Evolutionary conservation across 2,329 filamentous ascomycete genomes (phyloP).

Genomic region (Phyllosticta paracitricarpa): DNA sequence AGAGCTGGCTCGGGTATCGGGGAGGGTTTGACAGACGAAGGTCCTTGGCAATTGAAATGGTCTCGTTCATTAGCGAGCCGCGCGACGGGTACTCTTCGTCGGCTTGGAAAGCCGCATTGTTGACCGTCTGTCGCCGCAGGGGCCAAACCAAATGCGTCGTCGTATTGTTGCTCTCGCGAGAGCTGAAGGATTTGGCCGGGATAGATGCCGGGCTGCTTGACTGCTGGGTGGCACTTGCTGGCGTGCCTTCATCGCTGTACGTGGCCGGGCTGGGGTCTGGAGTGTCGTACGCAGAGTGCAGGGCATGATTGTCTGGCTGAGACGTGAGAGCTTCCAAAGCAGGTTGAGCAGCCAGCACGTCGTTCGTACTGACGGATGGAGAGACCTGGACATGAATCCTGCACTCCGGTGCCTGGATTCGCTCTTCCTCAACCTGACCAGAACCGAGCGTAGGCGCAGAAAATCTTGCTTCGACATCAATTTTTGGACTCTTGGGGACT

Average conservation of each 20-base stretch:
- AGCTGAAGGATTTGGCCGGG: conserved; percentile 7
- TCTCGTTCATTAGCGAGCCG: background rate
- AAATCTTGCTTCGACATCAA: background rate
- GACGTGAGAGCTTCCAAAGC: background rate
- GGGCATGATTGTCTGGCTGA: background rate
- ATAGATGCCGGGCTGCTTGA: conserved; percentile 4
- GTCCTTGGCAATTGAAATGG: conserved; percentile 17
- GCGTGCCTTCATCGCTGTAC: conserved; percentile 2
- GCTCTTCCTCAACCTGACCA: background rate
- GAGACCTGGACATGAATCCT: background rate
- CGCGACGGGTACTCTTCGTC: conserved; percentile 3
- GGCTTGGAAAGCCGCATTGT: background rate
- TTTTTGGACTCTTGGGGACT: background rate
- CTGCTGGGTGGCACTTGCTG: conserved; percentile 8
- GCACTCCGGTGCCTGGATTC: background rate
- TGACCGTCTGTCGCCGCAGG: background rate
- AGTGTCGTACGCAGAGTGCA: background rate
- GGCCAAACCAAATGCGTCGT: conserved; percentile 26
- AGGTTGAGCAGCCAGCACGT: background rate
- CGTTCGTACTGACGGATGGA: background rate
- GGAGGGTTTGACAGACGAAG: conserved; percentile 21
- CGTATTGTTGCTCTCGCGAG: conserved; percentile 22
- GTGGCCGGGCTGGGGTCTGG: background rate
- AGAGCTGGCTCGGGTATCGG: conserved; percentile 29
- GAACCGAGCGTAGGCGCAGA: conserved; percentile 1